phyloP scores from a whole-genome alignment of 306 rosid species.

The Hippophae rhamnoides region DNA sequence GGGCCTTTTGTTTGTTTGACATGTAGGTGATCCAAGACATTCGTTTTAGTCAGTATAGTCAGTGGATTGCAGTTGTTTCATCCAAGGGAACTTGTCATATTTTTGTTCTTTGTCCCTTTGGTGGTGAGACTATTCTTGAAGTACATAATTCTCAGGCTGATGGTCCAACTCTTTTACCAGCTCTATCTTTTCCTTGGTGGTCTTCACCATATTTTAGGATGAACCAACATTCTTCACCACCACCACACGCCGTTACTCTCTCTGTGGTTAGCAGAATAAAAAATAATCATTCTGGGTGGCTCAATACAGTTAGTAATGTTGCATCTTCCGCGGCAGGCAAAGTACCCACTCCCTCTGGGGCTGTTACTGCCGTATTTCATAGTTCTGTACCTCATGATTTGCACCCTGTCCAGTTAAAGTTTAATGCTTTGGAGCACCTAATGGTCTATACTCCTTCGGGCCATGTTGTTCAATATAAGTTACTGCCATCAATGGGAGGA shows the following conservation, averaged over 20 bases:
- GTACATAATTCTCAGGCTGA: constrained; percentile 49
- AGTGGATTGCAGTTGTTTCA: constrained; percentile 78
- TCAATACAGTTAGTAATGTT: constrained; percentile 73
- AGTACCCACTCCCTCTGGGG: constrained; percentile 71
- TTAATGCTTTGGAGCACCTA: constrained; percentile 65
- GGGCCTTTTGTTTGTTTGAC: constrained; percentile 15
- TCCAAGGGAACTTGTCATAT: constrained; percentile 83
- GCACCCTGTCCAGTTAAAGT: constrained; percentile 28
- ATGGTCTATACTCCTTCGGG: constrained; percentile 81
- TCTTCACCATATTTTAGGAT: constrained; percentile 53
- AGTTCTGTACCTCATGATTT: constrained; percentile 43
- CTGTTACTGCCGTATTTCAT: constrained; percentile 78
- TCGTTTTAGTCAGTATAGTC: constrained; percentile 73
- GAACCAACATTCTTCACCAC: constrained; percentile 59
- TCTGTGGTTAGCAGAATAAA: constrained; percentile 93
- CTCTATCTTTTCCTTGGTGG: constrained; percentile 80
- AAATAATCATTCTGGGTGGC: constrained; percentile 71
- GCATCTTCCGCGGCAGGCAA: constrained; percentile 87
- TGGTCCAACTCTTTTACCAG: constrained; percentile 54
- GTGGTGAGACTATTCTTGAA: constrained; percentile 72
- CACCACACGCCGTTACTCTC: constrained; percentile 71
- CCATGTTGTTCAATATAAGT: constrained; percentile 65
- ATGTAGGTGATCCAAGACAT: constrained; percentile 85
- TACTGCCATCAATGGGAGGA: constrained; percentile 58
- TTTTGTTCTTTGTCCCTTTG: constrained; percentile 75